These are phyloP conservation scores for Solanum acaule DNA, from an alignment of 257 asterid genomes.

Conservation along the genomic window DNA sequence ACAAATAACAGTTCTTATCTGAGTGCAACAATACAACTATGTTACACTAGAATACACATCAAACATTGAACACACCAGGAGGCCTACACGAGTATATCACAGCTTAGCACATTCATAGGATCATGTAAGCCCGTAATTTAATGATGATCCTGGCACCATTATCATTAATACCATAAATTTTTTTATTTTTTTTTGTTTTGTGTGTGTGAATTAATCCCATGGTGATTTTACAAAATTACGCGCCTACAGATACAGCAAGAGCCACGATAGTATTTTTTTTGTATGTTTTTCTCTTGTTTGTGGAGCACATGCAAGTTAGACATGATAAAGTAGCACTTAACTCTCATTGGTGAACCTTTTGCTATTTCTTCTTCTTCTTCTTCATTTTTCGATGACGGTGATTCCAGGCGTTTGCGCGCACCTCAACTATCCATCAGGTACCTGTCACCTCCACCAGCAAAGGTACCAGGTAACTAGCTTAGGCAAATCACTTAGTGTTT, in stretches of 20 bases:
- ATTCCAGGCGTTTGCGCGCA: not conserved
- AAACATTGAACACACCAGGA: not conserved
- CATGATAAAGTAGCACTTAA: not conserved
- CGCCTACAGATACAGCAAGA: not conserved
- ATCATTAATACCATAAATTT: not conserved
- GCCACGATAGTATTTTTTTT: not conserved
- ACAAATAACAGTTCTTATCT: not conserved
- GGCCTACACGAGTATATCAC: not conserved
- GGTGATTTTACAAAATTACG: not conserved
- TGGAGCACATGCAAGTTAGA: not conserved
- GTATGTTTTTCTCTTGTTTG: not conserved
- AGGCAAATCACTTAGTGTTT: not conserved
- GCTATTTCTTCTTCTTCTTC: not conserved
- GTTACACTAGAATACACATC: not conserved
- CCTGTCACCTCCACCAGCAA: not conserved
- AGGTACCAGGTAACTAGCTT: not conserved
- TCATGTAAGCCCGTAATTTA: not conserved
- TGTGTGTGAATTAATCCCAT: not conserved
- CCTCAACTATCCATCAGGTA: not conserved
- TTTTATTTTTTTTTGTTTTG: too few relatives aligned
- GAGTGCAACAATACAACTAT: not conserved
- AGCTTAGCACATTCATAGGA: not conserved
- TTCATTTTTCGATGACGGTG: not conserved
- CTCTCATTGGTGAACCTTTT: not conserved
- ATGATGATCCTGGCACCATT: not conserved